Percentiles rank a stretch among this genome's conserved stretches.
Conservation (phyloP, 768 basidiomycete species). For the Infundibulicybe gibba region DNA sequence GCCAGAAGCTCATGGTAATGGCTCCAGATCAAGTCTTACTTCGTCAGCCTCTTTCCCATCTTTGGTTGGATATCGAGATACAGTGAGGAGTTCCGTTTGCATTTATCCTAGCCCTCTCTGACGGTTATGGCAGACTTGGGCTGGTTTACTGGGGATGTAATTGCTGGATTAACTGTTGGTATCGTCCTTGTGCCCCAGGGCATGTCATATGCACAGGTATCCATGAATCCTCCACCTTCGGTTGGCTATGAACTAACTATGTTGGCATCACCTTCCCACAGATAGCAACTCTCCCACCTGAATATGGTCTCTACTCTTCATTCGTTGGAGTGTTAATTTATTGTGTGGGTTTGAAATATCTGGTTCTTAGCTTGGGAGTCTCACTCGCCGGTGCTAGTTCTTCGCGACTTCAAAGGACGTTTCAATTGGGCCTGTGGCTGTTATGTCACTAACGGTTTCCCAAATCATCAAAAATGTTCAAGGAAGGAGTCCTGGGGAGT, state of each 20-base stretch:
- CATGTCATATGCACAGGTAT: slow-evolving; percentile 83
- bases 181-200: slow-evolving; percentile 94
- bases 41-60: slow-evolving; percentile 79
- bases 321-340: slow-evolving; percentile 87
- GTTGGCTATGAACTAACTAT: not conserved
- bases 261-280: slow-evolving; percentile 24
- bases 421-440: slow-evolving; percentile 98
- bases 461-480: slow-evolving; percentile 75
- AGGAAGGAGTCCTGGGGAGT: slow-evolving; percentile 48
- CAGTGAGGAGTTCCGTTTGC: slow-evolving; percentile 44
- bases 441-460: slow-evolving; percentile 89
- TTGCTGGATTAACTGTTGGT: slow-evolving; percentile 92
- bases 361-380: not conserved
- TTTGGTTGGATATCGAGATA: slow-evolving; percentile 83
- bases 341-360: slow-evolving; percentile 48
- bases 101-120: slow-evolving; percentile 1
- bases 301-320: slow-evolving; percentile 94
- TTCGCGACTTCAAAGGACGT: slow-evolving; percentile 99
- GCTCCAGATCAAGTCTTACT: slow-evolving; percentile 56
- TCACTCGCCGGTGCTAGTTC: slow-evolving; percentile 42
- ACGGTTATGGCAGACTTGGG: slow-evolving; percentile 48
- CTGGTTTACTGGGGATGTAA: slow-evolving; percentile 83
- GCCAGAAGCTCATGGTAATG: slow-evolving; percentile 2
- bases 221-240: slow-evolving; percentile 1
- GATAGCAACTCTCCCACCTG: slow-evolving; percentile 80